Conservation (phyloP, 805 yeast genomes). For the Candida pini region DNA sequence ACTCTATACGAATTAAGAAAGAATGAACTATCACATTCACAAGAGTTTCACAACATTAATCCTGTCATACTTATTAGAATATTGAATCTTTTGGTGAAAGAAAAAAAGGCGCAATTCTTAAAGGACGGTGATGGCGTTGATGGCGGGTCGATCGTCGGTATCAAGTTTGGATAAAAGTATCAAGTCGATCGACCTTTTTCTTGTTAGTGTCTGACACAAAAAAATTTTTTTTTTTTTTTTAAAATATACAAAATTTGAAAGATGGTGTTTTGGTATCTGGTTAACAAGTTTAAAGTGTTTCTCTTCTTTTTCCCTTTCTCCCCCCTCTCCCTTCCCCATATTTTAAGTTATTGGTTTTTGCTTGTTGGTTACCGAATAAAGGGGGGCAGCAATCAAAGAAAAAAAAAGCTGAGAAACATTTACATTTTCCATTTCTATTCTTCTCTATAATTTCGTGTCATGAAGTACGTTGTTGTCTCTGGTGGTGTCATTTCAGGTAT, state of each 20-base stretch:
- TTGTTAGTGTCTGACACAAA: not conserved
- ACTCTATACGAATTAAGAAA: constrained; percentile 77
- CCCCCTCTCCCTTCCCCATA: constrained; percentile 2
- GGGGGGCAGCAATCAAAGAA: not conserved
- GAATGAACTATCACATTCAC: constrained; percentile 51
- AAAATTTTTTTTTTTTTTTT: not conserved
- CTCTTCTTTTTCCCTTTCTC: constrained; percentile 5
- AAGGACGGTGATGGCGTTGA: constrained; percentile 56
- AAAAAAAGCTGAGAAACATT: not conserved
- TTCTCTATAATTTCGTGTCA: constrained; percentile 24
- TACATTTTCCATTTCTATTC: not conserved
- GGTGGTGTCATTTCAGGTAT: constrained; percentile 99
- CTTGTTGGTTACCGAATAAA: not conserved
- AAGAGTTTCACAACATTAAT: constrained; percentile 63
- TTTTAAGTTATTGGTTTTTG: not conserved
- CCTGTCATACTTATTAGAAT: constrained; percentile 46
- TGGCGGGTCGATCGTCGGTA: constrained; percentile 60
- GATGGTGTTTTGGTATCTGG: no score
- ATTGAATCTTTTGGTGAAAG: constrained; percentile 52
- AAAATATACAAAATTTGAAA: no score
- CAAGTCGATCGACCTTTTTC: constrained; percentile 3
- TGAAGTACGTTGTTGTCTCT: constrained; percentile 99
- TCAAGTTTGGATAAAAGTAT: constrained; percentile 38
- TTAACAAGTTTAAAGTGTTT: constrained; percentile 1
- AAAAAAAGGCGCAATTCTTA: constrained; percentile 69